Conservation (phyloP, 306 rosid species). For the Lathyrus sativus region DNA sequence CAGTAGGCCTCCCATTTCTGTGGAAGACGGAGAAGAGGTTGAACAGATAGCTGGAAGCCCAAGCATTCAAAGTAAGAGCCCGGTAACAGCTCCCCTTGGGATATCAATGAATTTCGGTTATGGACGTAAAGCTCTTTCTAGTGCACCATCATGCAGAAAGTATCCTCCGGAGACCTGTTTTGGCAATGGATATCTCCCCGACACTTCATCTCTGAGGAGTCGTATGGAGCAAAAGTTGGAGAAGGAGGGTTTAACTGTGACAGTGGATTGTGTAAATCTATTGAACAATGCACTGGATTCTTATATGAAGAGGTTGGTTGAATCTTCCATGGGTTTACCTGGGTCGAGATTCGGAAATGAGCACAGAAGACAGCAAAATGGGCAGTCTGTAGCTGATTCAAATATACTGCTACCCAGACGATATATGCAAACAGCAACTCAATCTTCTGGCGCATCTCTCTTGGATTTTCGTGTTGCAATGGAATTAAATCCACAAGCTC, state of each 20-base stretch:
- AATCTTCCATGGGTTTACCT: slow-evolving; percentile 64
- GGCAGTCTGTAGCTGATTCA: slow-evolving; percentile 38
- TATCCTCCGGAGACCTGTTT: slow-evolving; percentile 66
- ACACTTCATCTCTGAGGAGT: slow-evolving; percentile 62
- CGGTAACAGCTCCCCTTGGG: slow-evolving; percentile 96
- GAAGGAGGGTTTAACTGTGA: slow-evolving; percentile 56
- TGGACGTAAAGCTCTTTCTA: slow-evolving; percentile 55
- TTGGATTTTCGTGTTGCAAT: slow-evolving; percentile 70
- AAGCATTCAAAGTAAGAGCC: slow-evolving; percentile 83
- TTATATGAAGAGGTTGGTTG: slow-evolving; percentile 81
- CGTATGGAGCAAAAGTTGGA: slow-evolving; percentile 76
- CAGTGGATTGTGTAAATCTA: slow-evolving; percentile 72
- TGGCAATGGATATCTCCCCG: slow-evolving; percentile 68
- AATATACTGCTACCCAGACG: slow-evolving; percentile 44
- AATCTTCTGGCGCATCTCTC: slow-evolving; percentile 50
- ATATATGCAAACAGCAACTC: slow-evolving; percentile 43
- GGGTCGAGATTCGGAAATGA: slow-evolving; percentile 52
- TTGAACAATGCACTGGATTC: slow-evolving; percentile 84
- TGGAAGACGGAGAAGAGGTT: slow-evolving; percentile 99
- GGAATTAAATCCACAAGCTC: slow-evolving; percentile 73
- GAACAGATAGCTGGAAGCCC: slow-evolving; percentile 90
- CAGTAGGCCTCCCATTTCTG: slow-evolving; percentile 91
- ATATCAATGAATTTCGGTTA: slow-evolving; percentile 57
- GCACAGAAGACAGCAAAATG: slow-evolving; percentile 36
- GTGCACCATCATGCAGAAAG: slow-evolving; percentile 45